A percentile compares a stretch with the other conserved stretches of the same genome.
These are phyloP conservation scores for Ophiobolus disseminans DNA, from an alignment of 2,329 filamentous ascomycete genomes.

Conservation along the genomic window DNA sequence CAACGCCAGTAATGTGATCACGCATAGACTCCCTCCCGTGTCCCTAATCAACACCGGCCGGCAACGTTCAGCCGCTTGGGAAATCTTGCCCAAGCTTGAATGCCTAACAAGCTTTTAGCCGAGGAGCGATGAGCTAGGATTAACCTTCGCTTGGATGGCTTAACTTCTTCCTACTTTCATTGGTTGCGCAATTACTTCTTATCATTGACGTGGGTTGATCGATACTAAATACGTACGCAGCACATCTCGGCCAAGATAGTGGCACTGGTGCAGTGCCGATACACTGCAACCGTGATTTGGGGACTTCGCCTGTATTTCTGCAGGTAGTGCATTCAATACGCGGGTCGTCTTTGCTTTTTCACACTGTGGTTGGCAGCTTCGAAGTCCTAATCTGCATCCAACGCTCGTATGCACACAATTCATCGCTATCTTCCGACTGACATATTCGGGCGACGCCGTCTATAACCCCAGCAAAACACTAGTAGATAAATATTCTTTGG, in stretches of 20 bases:
- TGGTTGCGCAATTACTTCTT: conserved; percentile 1
- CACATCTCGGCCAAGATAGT: not conserved
- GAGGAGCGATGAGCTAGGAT: not conserved
- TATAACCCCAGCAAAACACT: not conserved
- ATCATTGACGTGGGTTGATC: not conserved
- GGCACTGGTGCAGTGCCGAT: not conserved
- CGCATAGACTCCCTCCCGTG: not conserved
- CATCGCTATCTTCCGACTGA: not conserved
- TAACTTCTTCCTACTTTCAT: not conserved
- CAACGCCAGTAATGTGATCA: no score
- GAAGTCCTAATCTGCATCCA: not conserved
- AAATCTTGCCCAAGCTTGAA: not conserved
- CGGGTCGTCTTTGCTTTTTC: no score
- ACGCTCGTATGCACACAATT: not conserved
- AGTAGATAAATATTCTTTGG: not conserved
- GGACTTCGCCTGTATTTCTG: not conserved
- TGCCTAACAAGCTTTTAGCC: conserved; percentile 4
- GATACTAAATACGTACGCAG: not conserved
- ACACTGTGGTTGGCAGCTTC: no score
- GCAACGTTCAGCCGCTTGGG: not conserved
- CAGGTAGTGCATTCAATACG: no score
- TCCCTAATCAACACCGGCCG: not conserved
- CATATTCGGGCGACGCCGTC: not conserved
- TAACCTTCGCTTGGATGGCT: not conserved
- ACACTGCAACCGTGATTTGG: not conserved